phyloP scores from a whole-genome alignment of 176 grass and related monocot species.

The Lolium multiflorum region DNA sequence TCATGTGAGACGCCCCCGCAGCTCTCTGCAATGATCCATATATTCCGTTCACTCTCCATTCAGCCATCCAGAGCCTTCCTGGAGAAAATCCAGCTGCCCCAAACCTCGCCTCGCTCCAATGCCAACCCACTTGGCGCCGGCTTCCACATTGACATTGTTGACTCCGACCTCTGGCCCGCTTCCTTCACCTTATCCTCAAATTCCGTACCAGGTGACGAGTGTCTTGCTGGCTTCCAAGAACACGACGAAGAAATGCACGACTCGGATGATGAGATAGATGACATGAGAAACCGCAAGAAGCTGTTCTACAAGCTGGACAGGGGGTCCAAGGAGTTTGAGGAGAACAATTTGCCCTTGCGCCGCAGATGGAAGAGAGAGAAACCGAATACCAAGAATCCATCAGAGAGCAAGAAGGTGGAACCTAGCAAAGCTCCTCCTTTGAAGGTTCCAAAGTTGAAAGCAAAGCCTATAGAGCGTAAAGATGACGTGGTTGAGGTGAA shows the following conservation, averaged over 20 bases:
- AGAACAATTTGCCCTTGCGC: constrained; percentile 56
- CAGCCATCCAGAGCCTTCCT: background rate
- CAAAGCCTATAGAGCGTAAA: constrained; percentile 9
- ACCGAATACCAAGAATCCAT: constrained; percentile 39
- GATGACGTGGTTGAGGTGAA: constrained; percentile 42
- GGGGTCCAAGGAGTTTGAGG: constrained; percentile 71
- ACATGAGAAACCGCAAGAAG: constrained; percentile 66
- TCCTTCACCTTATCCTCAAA: constrained; percentile 23
- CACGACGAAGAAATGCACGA: constrained; percentile 35
- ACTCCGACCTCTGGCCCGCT: constrained; percentile 51
- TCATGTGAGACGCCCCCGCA: background rate
- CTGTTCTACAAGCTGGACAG: constrained; percentile 71
- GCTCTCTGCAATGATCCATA: background rate
- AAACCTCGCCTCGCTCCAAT: constrained; percentile 21
- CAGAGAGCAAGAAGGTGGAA: constrained; percentile 43
- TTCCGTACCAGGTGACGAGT: background rate
- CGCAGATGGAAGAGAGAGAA: constrained; percentile 31
- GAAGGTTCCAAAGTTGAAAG: constrained; percentile 24
- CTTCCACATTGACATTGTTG: constrained; percentile 54
- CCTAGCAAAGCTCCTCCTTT: constrained; percentile 19
- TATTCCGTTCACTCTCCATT: background rate
- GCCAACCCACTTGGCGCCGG: constrained; percentile 31
- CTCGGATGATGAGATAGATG: constrained; percentile 66
- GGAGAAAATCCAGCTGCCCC: background rate
- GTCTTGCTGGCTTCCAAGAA: constrained; percentile 23